A percentile compares a stretch with the other conserved stretches of the same genome.
Evolutionary conservation across 768 basidiomycete species (phyloP).

Genomic region (Psilocybe azurescens): DNA sequence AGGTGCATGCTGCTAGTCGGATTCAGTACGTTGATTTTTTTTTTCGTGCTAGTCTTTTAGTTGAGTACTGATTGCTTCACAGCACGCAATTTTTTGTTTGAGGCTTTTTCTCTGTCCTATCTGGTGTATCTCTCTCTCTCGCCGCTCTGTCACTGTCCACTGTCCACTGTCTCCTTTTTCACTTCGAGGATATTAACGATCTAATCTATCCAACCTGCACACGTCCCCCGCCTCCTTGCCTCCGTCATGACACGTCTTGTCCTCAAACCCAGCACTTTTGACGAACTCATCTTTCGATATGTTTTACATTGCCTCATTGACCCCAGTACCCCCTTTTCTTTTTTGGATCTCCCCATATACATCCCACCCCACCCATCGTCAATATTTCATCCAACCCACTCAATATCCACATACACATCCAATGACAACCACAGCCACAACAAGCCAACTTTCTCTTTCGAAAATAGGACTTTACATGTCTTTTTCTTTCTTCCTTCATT

Average conservation of each 20-base stretch:
- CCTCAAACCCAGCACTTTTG: not conserved
- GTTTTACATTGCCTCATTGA: not conserved
- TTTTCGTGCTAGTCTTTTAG: slow-evolving; percentile 4
- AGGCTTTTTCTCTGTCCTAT: slow-evolving; percentile 27
- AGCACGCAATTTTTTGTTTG: slow-evolving; percentile 92
- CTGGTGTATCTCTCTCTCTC: slow-evolving; percentile 7
- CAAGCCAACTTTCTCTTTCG: slow-evolving; percentile 9
- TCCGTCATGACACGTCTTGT: not conserved
- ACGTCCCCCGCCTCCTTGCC: too few relatives aligned
- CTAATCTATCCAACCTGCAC: slow-evolving; percentile 10
- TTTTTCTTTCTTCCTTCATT: too few relatives aligned
- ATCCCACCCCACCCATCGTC: slow-evolving; percentile 11
- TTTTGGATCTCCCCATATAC: slow-evolving; percentile 25
- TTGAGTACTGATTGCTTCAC: too few relatives aligned
- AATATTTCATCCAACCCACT: slow-evolving; percentile 6
- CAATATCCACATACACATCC: not conserved
- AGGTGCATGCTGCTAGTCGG: slow-evolving; percentile 92
- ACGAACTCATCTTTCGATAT: not conserved
- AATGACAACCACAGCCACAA: not conserved
- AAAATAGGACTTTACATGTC: not conserved
- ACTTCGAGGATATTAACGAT: slow-evolving; percentile 9
- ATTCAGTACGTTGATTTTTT: slow-evolving; percentile 69
- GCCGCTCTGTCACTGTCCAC: slow-evolving; percentile 9
- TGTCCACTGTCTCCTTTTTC: not conserved
- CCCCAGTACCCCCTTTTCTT: slow-evolving; percentile 1